Evolutionary conservation across 2,329 filamentous ascomycete genomes (phyloP), one percentile per base, ranked within the genome.

Genomic region (Curvularia spicifera): DNA sequence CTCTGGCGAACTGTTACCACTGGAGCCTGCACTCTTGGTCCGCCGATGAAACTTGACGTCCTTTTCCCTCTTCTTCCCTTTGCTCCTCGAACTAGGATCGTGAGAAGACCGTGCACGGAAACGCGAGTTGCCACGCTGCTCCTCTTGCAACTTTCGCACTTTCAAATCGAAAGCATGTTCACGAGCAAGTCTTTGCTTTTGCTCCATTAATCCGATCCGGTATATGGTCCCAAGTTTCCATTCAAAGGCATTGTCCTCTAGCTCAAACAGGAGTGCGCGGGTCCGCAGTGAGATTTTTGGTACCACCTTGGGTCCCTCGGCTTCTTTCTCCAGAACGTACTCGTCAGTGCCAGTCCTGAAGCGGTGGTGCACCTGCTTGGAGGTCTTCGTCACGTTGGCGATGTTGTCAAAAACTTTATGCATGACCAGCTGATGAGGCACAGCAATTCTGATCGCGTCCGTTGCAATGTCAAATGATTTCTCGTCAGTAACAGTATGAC

Each of bases 201-300:
- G 94, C 76, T 99, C 95, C 54, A 93, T 82, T 20, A 94, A 83
- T 0, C 96, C 95, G 45, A 91, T 87, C 31, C 94, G 88, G 75
- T 98, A 99, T 51, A 99, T 99, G 71, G 93, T 88, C 15, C 93
- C 92, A 9, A 99, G 82, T 74, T 97, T 98, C 91, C 93, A 99
- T 75, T 99, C 95, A 70, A 99, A 99, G 0, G 91, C 89, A 49
- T 95, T 94, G 74, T 99, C 95, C 78, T 99, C 95, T 35, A 99
- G 83, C 71, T 98, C 94, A 58, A 99, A 94, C 2, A 97, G 79
- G 24, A 99, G 82, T 5, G 90, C 91, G 68, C 91, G 90, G 53
- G 89, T 90, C 51, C 93, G 87, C 9, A 99, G 66, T 0, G 93
- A 94, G 22, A 99, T 82, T 71, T 91, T 94, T 1, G 95, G 95